A percentile compares a stretch with the other conserved stretches of the same genome.
Conservation (phyloP, 1,284 basidiomycete species). For the Fomes fomentarius region DNA sequence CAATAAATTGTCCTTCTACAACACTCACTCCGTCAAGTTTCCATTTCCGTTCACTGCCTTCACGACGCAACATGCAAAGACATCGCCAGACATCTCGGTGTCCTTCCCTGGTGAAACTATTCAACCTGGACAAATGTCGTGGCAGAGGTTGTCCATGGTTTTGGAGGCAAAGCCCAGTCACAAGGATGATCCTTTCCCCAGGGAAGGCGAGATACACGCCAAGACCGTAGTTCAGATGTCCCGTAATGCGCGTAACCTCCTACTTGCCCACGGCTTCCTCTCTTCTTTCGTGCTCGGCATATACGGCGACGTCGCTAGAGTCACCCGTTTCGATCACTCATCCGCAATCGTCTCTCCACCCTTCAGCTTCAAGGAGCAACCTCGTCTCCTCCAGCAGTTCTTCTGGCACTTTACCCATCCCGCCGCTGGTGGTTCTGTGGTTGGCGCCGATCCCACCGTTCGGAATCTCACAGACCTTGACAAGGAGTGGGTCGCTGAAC, state of each 20-base stretch:
- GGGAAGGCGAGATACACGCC: too few relatives aligned
- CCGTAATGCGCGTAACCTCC: constrained; percentile 5
- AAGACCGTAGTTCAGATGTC: not conserved
- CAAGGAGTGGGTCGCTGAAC: not conserved
- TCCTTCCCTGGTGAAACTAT: not conserved
- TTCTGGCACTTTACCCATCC: constrained; percentile 10
- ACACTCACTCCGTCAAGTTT: too few relatives aligned
- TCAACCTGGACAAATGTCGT: not conserved
- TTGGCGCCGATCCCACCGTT: constrained; percentile 1
- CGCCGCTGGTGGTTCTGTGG: not conserved
- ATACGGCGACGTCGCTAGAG: constrained; percentile 2
- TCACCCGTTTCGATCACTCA: constrained; percentile 8
- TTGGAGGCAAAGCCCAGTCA: too few relatives aligned
- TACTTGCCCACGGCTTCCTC: constrained; percentile 12
- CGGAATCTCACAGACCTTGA: not conserved
- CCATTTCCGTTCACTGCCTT: too few relatives aligned
- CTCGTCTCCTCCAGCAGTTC: constrained; percentile 3
- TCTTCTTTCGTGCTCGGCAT: constrained; percentile 10
- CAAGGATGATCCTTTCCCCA: not conserved
- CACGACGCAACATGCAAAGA: too few relatives aligned
- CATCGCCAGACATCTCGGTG: not conserved
- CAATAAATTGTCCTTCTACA: too few relatives aligned
- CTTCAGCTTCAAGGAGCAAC: not conserved
- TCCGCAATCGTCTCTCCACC: not conserved
- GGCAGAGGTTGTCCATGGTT: too few relatives aligned